These are phyloP conservation scores for Pyrus pyrifolia DNA, from an alignment of 306 rosid genomes.

Conservation along the genomic window DNA sequence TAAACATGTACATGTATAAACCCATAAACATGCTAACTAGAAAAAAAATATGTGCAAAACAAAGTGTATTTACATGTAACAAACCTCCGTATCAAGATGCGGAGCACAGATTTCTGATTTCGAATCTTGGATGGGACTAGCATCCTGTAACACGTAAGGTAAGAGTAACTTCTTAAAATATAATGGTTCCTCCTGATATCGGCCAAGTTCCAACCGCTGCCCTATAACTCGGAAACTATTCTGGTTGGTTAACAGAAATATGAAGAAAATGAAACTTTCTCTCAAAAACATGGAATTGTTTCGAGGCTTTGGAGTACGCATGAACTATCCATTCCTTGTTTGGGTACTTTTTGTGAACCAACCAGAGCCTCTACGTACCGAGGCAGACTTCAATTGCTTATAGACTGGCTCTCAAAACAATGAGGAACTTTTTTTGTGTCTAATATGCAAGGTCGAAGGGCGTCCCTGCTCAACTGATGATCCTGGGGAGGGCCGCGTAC, in stretches of 20 bases:
- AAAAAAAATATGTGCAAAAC: background rate
- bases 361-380: slow-evolving; percentile 28
- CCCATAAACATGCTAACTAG: background rate
- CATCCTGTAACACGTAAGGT: slow-evolving; percentile 8
- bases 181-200: background rate
- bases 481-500: slow-evolving; percentile 46
- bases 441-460: slow-evolving; percentile 33
- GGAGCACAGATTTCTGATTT: background rate
- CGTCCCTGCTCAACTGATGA: slow-evolving; percentile 52
- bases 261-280: slow-evolving; percentile 59
- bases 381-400: slow-evolving; percentile 18
- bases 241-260: slow-evolving; percentile 35
- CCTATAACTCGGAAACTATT: background rate
- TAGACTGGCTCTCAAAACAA: slow-evolving; percentile 26
- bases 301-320: background rate
- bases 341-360: slow-evolving; percentile 33
- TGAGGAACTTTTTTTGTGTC: slow-evolving; percentile 57
- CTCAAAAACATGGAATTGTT: slow-evolving; percentile 4
- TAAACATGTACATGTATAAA: slow-evolving; percentile 25
- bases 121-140: slow-evolving; percentile 1
- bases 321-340: slow-evolving; percentile 51
- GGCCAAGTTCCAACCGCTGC: background rate
- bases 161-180: background rate
- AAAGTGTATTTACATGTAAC: slow-evolving; percentile 10
- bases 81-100: background rate